phyloP scores from a whole-genome alignment of 148 eudicot genomes.

The Arctostaphylos glauca region DNA sequence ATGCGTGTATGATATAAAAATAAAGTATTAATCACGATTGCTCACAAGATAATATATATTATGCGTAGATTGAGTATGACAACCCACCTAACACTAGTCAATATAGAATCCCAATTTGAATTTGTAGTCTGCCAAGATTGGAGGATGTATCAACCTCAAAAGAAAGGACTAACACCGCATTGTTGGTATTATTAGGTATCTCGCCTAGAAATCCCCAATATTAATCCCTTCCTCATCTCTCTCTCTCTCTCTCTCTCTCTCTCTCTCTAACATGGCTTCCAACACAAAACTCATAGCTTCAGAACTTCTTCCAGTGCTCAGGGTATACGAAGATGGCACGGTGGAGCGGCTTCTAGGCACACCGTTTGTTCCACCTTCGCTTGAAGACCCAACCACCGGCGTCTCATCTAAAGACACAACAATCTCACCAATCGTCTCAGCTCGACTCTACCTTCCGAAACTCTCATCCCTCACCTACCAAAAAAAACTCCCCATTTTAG shows the following conservation, averaged over 20 bases:
- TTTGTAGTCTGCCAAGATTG: no score
- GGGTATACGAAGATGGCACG: slow-evolving; percentile 45
- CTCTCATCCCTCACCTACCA: background rate
- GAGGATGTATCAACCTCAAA: no score
- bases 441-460: slow-evolving; percentile 45
- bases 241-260: background rate
- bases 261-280: slow-evolving; percentile 8
- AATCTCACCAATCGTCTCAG: slow-evolving; percentile 33
- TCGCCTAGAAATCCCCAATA: no score
- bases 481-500: slow-evolving; percentile 42
- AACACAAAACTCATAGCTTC: slow-evolving; percentile 21
- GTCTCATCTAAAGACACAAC: slow-evolving; percentile 45
- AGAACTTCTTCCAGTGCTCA: slow-evolving; percentile 32
- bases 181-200: no score
- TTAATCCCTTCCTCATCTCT: background rate
- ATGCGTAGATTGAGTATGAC: no score
- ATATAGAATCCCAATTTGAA: no score
- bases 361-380: slow-evolving; percentile 30
- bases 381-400: slow-evolving; percentile 25
- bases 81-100: no score
- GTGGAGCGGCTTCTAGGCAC: slow-evolving; percentile 32
- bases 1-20: no score
- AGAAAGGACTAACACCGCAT: no score
- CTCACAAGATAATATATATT: no score
- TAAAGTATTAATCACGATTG: no score